Base-by-base conservation (phyloP, 2,329 filamentous ascomycete genomes). In the Phaeosphaeria sp. region DNA sequence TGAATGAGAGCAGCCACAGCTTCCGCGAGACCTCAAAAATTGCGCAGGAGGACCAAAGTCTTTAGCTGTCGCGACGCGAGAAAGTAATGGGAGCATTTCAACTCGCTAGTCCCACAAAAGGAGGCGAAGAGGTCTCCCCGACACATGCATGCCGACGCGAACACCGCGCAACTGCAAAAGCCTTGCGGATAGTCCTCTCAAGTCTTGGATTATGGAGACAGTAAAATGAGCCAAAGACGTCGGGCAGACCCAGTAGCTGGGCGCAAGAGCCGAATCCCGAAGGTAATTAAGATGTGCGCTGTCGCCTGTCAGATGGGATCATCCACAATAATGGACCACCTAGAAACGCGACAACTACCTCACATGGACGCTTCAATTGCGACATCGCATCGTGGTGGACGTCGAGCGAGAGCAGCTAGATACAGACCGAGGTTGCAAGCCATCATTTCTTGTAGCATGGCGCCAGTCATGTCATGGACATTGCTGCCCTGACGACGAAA, bases 261-360 rank as follows among this genome's bases (percentile, higher is more conserved):
- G 60, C 56, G 49, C 40, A 33, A 45, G 25, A 56, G 57, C 58
- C 59, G 56, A 49, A 44, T 60, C 20, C 55, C 57, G 61, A 55
- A 20, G 6, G 46, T 63, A 59, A 66, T 64, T 68, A 53, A 56
- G 59, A 66, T 66, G 54, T 36, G 57, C 60, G 52, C 13, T 55
- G 55, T 65, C 58, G 53, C 52, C 63, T 56, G 54, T 55, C 49
- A 44, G 44, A 42, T 5, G 33, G 18, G 6, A 33, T 49, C 17
- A 13, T 20, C 40, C 45, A n/a, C 27, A 21, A 49, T 42, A 24
- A 17, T 30, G 24, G 22, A 25, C 4, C 21, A 43, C 49, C 5
- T 13, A 3, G 30, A 6, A 36, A 36, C 3, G 30, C 30, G 30
- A 7, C 30, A 36, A 13, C 5, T 36, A 36, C 30, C 30, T 3